Evolutionary conservation across 805 yeast genomes (phyloP).

Genomic region (Pichia membranifaciens): DNA sequence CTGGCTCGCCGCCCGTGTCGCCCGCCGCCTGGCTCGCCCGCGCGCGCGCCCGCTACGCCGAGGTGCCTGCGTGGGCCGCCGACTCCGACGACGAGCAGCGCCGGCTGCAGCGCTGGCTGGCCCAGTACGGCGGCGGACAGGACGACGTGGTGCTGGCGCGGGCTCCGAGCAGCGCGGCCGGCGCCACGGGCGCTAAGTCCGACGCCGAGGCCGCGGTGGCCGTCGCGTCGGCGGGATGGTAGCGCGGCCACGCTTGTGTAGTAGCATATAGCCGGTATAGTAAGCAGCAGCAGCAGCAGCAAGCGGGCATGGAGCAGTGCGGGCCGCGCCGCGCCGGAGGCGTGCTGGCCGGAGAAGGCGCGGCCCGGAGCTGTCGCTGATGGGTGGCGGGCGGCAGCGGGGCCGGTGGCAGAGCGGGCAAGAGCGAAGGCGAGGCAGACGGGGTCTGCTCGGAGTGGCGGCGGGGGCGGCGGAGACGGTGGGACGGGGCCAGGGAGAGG

Average conservation of each 20-base stretch:
- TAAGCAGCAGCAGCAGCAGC: too few relatives aligned
- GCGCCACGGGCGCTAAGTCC: too few relatives aligned
- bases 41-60: neutral
- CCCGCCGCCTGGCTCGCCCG: neutral
- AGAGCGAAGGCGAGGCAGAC: too few relatives aligned
- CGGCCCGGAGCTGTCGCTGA: too few relatives aligned
- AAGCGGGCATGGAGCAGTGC: too few relatives aligned
- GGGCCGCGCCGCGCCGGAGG: neutral
- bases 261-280: neutral
- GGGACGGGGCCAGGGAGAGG: neutral
- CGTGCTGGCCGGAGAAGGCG: neutral
- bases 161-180: too few relatives aligned
- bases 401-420: too few relatives aligned
- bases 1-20: slow-evolving; percentile 31
- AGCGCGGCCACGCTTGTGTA: neutral
- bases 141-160: too few relatives aligned
- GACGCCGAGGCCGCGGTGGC: neutral
- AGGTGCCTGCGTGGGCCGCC: neutral
- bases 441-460: too few relatives aligned
- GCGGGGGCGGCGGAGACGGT: neutral
- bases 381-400: too few relatives aligned
- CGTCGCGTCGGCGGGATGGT: slow-evolving; percentile 3
- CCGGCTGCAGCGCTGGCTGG: neutral
- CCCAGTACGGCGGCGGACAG: too few relatives aligned
- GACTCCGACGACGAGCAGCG: neutral